Conservation (phyloP, 1,284 basidiomycete genomes). For the Irpex rosettiformis region DNA sequence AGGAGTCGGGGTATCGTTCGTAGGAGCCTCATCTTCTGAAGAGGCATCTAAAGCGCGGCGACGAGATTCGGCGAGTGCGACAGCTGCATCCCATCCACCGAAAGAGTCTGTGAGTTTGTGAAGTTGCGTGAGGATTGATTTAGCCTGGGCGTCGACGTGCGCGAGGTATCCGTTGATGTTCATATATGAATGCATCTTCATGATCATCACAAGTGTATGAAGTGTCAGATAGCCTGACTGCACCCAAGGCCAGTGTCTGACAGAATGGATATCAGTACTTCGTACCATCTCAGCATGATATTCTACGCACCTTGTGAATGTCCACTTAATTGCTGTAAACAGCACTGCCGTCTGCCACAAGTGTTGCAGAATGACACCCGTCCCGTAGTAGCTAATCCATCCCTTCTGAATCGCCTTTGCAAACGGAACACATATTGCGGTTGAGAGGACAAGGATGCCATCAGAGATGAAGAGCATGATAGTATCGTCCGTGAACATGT, state of each 20-base stretch:
- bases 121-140: conserved; percentile 42
- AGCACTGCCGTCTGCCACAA: conserved; percentile 71
- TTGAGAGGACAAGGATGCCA: conserved; percentile 73
- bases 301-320: conserved; percentile 64
- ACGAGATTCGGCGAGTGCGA: conserved; percentile 43
- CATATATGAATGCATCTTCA: conserved; percentile 98
- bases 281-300: not conserved
- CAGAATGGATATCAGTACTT: conserved; percentile 1
- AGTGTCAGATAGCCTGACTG: conserved; percentile 94
- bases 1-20: conserved; percentile 29
- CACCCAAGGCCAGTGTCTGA: conserved; percentile 94
- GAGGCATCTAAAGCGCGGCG: conserved; percentile 32
- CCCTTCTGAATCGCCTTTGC: conserved; percentile 73
- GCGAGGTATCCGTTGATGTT: conserved; percentile 86
- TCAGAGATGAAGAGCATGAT: conserved; percentile 84
- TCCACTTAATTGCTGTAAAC: conserved; percentile 75
- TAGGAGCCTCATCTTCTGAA: conserved; percentile 17
- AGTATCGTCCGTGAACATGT: conserved; percentile 86
- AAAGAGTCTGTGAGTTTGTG: conserved; percentile 42
- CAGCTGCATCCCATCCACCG: conserved; percentile 65
- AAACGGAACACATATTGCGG: conserved; percentile 81
- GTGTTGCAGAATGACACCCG: conserved; percentile 77
- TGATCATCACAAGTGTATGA: conserved; percentile 89
- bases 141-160: conserved; percentile 44
- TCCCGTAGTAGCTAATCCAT: conserved; percentile 77